A percentile compares a stretch with the other conserved stretches of the same genome.
These are phyloP conservation scores for Colletotrichum truncatum DNA, from an alignment of 2,329 filamentous ascomycete genomes.

Conservation along the genomic window DNA sequence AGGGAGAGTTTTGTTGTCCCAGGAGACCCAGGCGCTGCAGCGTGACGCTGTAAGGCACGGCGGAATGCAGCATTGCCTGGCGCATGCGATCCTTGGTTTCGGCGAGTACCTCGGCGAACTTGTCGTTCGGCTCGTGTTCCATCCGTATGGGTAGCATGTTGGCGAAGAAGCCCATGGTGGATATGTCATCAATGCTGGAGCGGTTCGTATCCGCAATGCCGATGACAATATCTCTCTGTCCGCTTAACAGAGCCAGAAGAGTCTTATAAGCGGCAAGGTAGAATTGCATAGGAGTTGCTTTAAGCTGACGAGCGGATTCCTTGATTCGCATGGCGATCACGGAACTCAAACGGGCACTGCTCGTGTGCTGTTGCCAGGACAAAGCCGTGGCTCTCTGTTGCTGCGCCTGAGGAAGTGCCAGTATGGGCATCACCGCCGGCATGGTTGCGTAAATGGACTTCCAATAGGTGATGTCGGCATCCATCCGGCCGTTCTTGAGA, in stretches of 20 bases:
- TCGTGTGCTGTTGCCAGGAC: not conserved
- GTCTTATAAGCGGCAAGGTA: slow-evolving; percentile 48
- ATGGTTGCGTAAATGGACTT: slow-evolving; percentile 2
- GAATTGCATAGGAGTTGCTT: slow-evolving; percentile 50
- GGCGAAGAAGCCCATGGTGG: slow-evolving; percentile 55
- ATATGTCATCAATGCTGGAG: slow-evolving; percentile 41
- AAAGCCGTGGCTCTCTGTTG: not conserved
- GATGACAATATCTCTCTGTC: slow-evolving; percentile 49
- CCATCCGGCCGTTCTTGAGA: slow-evolving; percentile 32
- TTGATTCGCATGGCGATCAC: not conserved
- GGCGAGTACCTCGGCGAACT: slow-evolving; percentile 34
- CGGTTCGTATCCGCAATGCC: slow-evolving; percentile 58
- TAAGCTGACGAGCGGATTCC: not conserved
- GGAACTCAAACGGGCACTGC: not conserved
- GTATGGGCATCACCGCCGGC: not conserved
- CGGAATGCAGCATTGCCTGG: slow-evolving; percentile 50
- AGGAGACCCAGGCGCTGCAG: slow-evolving; percentile 48
- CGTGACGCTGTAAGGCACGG: slow-evolving; percentile 58
- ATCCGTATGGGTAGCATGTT: slow-evolving; percentile 59
- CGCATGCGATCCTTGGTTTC: slow-evolving; percentile 38
- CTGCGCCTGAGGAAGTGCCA: not conserved
- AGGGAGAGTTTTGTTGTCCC: too few species aligned
- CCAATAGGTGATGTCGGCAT: slow-evolving; percentile 36
- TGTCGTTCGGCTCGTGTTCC: slow-evolving; percentile 27
- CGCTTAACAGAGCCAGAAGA: not conserved